Percentiles rank a stretch among this genome's conserved stretches.
Conservation (phyloP, 768 basidiomycete genomes). For the Cystobasidiopsis lactophilus region DNA sequence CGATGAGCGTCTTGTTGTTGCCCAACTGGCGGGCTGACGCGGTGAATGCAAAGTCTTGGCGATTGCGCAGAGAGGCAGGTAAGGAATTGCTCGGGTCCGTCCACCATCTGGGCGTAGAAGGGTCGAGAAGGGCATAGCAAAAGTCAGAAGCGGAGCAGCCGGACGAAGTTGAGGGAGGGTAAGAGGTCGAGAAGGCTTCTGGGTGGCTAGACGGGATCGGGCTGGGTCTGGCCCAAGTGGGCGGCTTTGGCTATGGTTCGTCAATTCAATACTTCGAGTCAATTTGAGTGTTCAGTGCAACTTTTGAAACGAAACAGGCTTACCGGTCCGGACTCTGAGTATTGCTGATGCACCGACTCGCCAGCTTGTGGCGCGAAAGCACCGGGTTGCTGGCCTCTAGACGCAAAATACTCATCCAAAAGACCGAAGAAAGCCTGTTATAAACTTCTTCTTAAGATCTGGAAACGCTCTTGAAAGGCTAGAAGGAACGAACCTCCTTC, state of each 20-base stretch:
- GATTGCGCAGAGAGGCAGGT: constrained; percentile 3
- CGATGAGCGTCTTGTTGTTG: constrained; percentile 20
- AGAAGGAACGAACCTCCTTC: no score
- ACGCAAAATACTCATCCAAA: constrained; percentile 7
- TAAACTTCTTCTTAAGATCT: no score
- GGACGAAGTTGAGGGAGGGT: neutral
- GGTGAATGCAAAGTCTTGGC: constrained; percentile 8
- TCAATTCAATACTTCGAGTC: no score
- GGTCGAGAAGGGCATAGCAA: neutral
- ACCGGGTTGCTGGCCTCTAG: no score
- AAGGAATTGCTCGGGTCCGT: neutral
- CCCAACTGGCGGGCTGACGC: constrained; percentile 5
- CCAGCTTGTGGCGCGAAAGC: no score
- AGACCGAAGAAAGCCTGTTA: constrained; percentile 4
- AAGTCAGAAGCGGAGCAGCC: constrained; percentile 3
- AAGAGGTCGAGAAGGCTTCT: neutral
- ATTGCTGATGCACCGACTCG: no score
- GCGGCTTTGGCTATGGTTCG: no score
- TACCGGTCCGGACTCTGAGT: no score
- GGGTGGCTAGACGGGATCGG: neutral
- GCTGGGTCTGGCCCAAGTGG: no score
- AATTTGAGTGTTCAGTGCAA: no score
- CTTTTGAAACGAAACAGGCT: no score
- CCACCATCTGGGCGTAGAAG: neutral
- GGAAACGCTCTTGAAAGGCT: no score